A percentile compares a stretch with the other conserved stretches of the same genome.
These are phyloP conservation scores for Rhododendron ferrugineum DNA, from an alignment of 148 eudicot species.

Conservation along the genomic window DNA sequence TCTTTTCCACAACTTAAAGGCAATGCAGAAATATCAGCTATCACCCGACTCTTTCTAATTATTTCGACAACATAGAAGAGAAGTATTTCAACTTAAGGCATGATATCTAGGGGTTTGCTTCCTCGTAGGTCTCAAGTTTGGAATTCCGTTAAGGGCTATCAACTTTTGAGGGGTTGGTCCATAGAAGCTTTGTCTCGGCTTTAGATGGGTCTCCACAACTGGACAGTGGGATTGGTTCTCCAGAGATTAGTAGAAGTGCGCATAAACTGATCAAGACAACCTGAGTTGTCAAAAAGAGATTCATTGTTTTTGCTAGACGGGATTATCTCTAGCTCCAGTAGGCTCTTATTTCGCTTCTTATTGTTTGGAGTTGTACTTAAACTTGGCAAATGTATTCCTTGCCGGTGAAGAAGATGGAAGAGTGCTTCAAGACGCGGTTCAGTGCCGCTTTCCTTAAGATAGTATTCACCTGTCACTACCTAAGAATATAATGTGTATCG, in stretches of 20 bases:
- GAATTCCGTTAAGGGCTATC: not conserved
- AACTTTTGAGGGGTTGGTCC: not conserved
- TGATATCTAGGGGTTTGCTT: not conserved
- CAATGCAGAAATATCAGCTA: not conserved
- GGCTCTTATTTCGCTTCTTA: not conserved
- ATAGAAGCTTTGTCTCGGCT: not conserved
- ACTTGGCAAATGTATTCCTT: not conserved
- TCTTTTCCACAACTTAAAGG: not conserved
- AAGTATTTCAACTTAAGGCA: not conserved
- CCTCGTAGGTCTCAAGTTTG: not conserved
- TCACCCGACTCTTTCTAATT: no score
- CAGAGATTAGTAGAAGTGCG: not conserved
- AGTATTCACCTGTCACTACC: no score
- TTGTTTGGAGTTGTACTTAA: not conserved
- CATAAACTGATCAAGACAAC: not conserved
- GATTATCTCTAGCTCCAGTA: not conserved
- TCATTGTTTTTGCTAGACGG: not conserved
- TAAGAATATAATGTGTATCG: no score
- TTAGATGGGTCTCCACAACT: not conserved
- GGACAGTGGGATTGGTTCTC: not conserved
- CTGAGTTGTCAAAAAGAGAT: not conserved
- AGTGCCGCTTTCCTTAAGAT: not conserved
- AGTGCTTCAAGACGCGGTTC: not conserved
- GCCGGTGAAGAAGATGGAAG: not conserved
- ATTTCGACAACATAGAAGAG: not conserved